phyloP scores from a whole-genome alignment of 2,329 filamentous ascomycete genomes.

The Zymoseptoria tritici region DNA sequence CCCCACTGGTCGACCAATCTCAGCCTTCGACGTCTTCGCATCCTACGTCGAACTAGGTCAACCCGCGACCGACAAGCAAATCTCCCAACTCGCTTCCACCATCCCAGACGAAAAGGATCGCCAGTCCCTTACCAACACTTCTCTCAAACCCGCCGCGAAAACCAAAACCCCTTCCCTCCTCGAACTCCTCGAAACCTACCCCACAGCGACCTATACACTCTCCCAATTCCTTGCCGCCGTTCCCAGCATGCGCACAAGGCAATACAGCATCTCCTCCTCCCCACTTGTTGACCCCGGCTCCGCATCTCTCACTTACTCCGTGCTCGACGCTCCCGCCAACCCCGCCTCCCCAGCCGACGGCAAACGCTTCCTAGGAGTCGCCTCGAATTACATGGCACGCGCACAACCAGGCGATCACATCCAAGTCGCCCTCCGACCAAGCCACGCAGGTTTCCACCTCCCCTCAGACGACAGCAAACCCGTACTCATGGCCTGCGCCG shows the following conservation, averaged over 20 bases:
- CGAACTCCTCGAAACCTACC: constrained; percentile 59
- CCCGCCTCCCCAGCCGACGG: constrained; percentile 47
- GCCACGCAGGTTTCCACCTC: constrained; percentile 41
- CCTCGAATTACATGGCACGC: constrained; percentile 35
- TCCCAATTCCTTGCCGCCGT: constrained; percentile 61
- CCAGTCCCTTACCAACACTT: constrained; percentile 32
- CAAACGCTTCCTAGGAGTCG: constrained; percentile 30
- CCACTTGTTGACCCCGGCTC: constrained; percentile 32
- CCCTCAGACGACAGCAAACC: constrained; percentile 37
- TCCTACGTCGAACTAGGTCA: constrained; percentile 65
- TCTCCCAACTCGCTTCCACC: not conserved
- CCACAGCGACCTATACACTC: constrained; percentile 52
- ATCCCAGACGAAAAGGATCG: not conserved
- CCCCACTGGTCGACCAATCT: constrained; percentile 52
- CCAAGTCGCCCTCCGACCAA: constrained; percentile 29
- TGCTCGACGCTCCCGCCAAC: constrained; percentile 27
- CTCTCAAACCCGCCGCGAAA: constrained; percentile 39
- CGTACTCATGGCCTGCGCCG: constrained; percentile 45
- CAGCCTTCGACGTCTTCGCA: constrained; percentile 55
- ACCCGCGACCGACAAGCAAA: constrained; percentile 47
- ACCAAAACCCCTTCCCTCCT: constrained; percentile 53
- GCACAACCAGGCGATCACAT: constrained; percentile 49
- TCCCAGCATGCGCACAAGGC: constrained; percentile 56
- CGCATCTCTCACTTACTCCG: constrained; percentile 34
- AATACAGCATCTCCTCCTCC: constrained; percentile 20